Conservation (phyloP, 257 asterid genomes). For the Echites panduratus region DNA sequence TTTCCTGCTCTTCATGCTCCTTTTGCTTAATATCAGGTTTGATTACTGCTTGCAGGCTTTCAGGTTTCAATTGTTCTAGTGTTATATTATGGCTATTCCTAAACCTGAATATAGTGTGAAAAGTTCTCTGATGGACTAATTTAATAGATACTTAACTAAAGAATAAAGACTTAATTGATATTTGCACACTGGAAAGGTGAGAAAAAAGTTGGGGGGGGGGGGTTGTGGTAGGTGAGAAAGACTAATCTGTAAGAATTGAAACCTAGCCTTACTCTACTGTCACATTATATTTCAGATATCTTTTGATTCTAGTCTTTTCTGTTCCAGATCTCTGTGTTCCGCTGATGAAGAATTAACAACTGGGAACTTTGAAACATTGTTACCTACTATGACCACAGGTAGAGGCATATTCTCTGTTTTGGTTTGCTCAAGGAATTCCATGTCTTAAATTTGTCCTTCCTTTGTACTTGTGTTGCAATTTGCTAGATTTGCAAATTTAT, state of each 20-base stretch:
- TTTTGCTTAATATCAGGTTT: background rate
- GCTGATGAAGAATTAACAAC: slow-evolving; percentile 57
- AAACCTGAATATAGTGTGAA: background rate
- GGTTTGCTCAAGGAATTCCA: background rate
- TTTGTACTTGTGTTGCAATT: background rate
- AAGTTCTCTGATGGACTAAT: background rate
- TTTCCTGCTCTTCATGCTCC: background rate
- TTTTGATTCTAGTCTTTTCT: slow-evolving; percentile 6
- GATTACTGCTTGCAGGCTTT: background rate
- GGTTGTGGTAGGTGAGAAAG: background rate
- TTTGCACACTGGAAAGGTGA: background rate
- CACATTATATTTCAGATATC: background rate
- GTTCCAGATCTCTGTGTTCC: slow-evolving; percentile 64
- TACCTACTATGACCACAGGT: slow-evolving; percentile 47
- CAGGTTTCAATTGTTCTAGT: background rate
- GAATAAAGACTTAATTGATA: background rate
- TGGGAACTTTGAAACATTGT: slow-evolving; percentile 51
- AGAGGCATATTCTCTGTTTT: slow-evolving; percentile 5
- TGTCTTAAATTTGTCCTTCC: background rate
- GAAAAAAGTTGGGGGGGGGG: background rate
- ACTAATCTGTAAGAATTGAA: background rate
- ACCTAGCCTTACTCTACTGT: background rate
- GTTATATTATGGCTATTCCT: background rate
- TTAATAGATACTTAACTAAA: no score
- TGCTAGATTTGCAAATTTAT: slow-evolving; percentile 11